Conservation (phyloP, 352 stramenopile genomes). For the Pythium vanterpoolii region DNA sequence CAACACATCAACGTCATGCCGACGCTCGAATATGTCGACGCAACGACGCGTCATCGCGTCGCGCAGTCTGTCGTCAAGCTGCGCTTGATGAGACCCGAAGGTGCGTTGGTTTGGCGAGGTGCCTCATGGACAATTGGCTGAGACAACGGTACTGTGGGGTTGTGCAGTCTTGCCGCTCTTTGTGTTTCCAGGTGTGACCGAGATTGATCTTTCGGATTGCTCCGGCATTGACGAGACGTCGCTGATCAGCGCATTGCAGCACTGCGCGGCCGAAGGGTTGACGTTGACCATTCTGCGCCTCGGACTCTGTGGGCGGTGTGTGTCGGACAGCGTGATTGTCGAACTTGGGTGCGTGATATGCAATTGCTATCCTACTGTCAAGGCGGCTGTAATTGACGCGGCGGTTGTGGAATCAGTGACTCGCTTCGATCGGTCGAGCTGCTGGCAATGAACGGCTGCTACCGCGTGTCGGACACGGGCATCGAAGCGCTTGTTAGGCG, state of each 20-base stretch:
- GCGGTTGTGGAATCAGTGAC: constrained; percentile 25
- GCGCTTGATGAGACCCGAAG: constrained; percentile 53
- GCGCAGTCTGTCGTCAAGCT: constrained; percentile 53
- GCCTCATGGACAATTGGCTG: background rate
- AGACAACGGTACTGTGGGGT: too few species aligned
- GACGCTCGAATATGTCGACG: constrained; percentile 69
- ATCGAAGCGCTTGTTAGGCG: constrained; percentile 61
- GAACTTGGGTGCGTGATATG: constrained; percentile 43
- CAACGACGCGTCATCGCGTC: constrained; percentile 53
- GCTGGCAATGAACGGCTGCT: constrained; percentile 69
- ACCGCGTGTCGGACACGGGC: constrained; percentile 66
- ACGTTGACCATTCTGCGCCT: constrained; percentile 54
- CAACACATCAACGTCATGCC: constrained; percentile 65
- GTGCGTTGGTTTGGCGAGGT: constrained; percentile 14
- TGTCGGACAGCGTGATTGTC: constrained; percentile 68
- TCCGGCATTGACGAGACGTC: constrained; percentile 75
- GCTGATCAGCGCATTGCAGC: constrained; percentile 49
- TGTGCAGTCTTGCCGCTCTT: constrained; percentile 67
- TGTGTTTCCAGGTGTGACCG: constrained; percentile 74
- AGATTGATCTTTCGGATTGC: constrained; percentile 82
- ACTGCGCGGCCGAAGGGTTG: constrained; percentile 40
- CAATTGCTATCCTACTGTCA: background rate
- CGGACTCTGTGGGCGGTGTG: constrained; percentile 70
- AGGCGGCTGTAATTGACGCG: constrained; percentile 2
- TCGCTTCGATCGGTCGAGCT: constrained; percentile 61